Base-by-base conservation (phyloP, 2,329 filamentous ascomycete genomes). In the Septoria petroselini region DNA sequence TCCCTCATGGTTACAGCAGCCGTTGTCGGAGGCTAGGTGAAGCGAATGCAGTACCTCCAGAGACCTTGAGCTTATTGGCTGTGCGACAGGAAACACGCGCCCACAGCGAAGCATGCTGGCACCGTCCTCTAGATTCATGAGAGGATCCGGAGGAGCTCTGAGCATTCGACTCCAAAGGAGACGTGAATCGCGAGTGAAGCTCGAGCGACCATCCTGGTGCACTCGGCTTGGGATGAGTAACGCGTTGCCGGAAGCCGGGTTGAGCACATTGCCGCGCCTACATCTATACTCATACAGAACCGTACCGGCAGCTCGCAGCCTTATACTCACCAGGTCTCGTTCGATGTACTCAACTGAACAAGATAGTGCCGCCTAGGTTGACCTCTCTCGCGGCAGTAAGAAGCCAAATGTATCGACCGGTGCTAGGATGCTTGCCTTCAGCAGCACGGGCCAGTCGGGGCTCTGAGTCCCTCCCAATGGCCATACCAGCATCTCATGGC, bases 281-380 rank as follows among this genome's bases (percentile, higher is more conserved):
- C 23, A 34, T 43, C n/a, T 43, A 19, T 43, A 43, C 27, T 43
- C 27, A 33, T 42, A 27, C 14, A 30, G 27, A 7, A 30, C 27
- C 31, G 9, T 27, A 27, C 23, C 23, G 5, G 23, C 23, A 9
- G 5, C 9, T 27, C 23, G 5, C 23, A n/a, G 31, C 31, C 39
- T 30, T 41, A 12, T 29, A 25, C 8, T 18, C 18, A n/a, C n/a
- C 39, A 7, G 15, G 25, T 41, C 39, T 37, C 39, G 15, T 31
- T 14, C 15, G 14, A 19, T 41, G 11, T 41, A 15, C 15, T 30
- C 15, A 17, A 29, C n/a, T 29, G 25, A 18, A 29, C 25, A 30
- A 30, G 39, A 17, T 29, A 14, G 39, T 11, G 30, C 25, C 39
- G 7, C 39, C n/a, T 18, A 21, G 30, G 18, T 31, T 9, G 15